These are phyloP conservation scores for Papiliotrema terrestris DNA, from an alignment of 1,284 basidiomycete genomes.

Conservation along the genomic window DNA sequence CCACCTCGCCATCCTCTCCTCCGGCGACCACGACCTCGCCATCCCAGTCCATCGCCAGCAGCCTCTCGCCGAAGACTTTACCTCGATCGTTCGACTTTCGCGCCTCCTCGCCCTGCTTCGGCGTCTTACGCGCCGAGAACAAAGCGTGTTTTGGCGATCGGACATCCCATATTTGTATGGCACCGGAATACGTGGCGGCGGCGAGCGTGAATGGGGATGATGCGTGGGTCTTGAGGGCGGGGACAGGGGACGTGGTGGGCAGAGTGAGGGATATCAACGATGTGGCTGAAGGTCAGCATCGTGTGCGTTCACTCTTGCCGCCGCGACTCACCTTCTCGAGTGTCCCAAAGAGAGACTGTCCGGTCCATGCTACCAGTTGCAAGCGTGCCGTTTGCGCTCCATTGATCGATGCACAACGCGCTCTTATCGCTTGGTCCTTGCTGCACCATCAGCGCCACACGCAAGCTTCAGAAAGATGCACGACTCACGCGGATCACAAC, in stretches of 20 bases:
- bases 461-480: not conserved
- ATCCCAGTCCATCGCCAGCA: slow-evolving; percentile 71
- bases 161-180: slow-evolving; percentile 81
- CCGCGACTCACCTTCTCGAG: slow-evolving; percentile 44
- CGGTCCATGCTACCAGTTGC: slow-evolving; percentile 54
- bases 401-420: slow-evolving; percentile 50
- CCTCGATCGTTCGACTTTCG: slow-evolving; percentile 42
- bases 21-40: slow-evolving; percentile 68
- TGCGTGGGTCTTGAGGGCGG: slow-evolving; percentile 61
- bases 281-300: slow-evolving; percentile 31
- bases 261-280: slow-evolving; percentile 56
- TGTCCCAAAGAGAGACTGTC: slow-evolving; percentile 53
- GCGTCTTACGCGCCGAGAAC: slow-evolving; percentile 52
- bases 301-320: not conserved
- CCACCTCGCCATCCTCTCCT: slow-evolving; percentile 73
- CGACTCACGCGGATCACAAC: slow-evolving; percentile 44
- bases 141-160: slow-evolving; percentile 58
- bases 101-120: slow-evolving; percentile 23
- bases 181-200: slow-evolving; percentile 77
- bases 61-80: slow-evolving; percentile 57
- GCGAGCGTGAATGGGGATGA: slow-evolving; percentile 66
- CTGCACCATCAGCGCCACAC: slow-evolving; percentile 14
- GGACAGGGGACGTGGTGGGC: slow-evolving; percentile 62
- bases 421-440: slow-evolving; percentile 51
- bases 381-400: slow-evolving; percentile 45